phyloP scores from a whole-genome alignment of 2,329 filamentous ascomycete species.

The Lecanosticta acicola region DNA sequence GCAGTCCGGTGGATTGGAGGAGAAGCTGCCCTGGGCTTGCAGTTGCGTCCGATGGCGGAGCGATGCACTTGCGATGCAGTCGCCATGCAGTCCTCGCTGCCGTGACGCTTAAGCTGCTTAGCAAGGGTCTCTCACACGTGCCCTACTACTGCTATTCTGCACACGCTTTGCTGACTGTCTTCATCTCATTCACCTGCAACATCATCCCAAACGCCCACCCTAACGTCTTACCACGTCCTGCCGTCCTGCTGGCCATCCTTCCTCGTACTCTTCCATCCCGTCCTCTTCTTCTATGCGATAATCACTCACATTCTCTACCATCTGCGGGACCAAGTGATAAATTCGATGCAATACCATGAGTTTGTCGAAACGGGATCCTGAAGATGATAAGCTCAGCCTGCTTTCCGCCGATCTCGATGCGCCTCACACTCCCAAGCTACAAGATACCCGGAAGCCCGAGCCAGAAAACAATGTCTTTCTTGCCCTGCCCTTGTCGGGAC shows the following conservation, averaged over 20 bases:
- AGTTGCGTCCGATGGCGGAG: background rate
- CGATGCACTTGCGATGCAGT: background rate
- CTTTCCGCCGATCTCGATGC: slow-evolving; percentile 2
- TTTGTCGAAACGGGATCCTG: slow-evolving; percentile 13
- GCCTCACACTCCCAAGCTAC: slow-evolving; percentile 5
- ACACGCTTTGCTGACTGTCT: too few relatives aligned
- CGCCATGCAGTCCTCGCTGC: too few relatives aligned
- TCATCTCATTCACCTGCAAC: too few relatives aligned
- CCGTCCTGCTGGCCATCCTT: too few relatives aligned
- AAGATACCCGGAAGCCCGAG: slow-evolving; percentile 4
- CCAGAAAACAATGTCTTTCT: slow-evolving; percentile 21
- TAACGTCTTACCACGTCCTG: too few relatives aligned
- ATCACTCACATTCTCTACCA: background rate
- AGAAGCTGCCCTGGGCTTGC: background rate
- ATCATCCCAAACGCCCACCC: too few relatives aligned
- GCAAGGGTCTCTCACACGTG: too few relatives aligned
- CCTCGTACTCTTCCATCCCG: too few relatives aligned
- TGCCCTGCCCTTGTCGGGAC: slow-evolving; percentile 23
- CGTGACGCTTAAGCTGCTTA: too few relatives aligned
- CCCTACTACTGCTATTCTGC: too few relatives aligned
- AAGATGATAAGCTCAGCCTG: slow-evolving; percentile 9
- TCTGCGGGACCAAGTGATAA: background rate
- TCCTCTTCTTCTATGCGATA: too few relatives aligned
- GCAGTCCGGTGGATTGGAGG: too few relatives aligned
- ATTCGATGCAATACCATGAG: slow-evolving; percentile 17